Evolutionary conservation across 495 filamentous ascomycete species (phyloP).

Genomic region (Eremomyces bilateralis): DNA sequence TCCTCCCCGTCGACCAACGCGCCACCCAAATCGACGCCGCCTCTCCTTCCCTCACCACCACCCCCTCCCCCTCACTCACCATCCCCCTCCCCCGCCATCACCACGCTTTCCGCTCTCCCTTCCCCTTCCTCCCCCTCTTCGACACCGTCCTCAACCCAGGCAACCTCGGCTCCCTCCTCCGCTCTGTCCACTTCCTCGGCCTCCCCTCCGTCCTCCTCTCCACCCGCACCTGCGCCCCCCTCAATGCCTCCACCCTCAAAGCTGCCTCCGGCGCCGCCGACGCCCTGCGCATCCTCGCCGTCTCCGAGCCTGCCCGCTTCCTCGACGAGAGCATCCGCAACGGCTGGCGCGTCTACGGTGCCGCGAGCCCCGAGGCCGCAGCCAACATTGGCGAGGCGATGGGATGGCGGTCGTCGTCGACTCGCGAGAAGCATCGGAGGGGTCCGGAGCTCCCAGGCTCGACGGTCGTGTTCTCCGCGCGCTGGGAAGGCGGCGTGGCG

Average conservation of each 20-base stretch:
- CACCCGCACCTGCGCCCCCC: constrained; percentile 25
- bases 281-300: constrained; percentile 43
- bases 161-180: constrained; percentile 75
- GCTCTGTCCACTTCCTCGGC: constrained; percentile 69
- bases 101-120: constrained; percentile 58
- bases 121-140: constrained; percentile 6
- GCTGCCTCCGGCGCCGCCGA: constrained; percentile 75
- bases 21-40: neutral
- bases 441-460: neutral
- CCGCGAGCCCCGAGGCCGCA: constrained; percentile 12
- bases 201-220: constrained; percentile 34
- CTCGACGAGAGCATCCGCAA: constrained; percentile 38
- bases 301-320: constrained; percentile 43
- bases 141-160: constrained; percentile 42
- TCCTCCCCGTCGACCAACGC: neutral
- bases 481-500: neutral
- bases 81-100: constrained; percentile 68
- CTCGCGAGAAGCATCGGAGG: constrained; percentile 4
- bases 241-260: constrained; percentile 62
- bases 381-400: neutral
- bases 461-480: neutral
- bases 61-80: constrained; percentile 3
- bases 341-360: constrained; percentile 73
- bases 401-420: neutral
- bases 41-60: neutral